phyloP scores from a whole-genome alignment of 192 early-diverging fungal genomes.

The Gonapodya sp. region DNA sequence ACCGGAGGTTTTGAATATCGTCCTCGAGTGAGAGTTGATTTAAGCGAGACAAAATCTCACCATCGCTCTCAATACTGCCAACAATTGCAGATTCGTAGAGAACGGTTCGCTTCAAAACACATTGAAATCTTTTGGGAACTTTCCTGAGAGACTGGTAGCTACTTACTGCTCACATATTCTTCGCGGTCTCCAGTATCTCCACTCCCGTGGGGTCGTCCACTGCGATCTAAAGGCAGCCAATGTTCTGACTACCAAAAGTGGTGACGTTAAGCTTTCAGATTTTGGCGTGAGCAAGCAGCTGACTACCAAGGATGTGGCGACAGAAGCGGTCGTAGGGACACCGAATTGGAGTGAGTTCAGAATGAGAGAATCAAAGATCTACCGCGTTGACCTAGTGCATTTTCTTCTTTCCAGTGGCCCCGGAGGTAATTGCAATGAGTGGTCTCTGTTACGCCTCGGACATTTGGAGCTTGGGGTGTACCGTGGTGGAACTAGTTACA shows the following conservation, averaged over 20 bases:
- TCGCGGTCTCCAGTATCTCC: conserved; percentile 81
- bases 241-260: conserved; percentile 91
- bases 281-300: conserved; percentile 93
- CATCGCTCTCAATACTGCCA: conserved; percentile 11
- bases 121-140: conserved; percentile 76
- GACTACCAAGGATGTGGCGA: conserved; percentile 53
- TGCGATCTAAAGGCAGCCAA: conserved; percentile 95
- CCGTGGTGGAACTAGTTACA: conserved; percentile 82
- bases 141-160: conserved; percentile 81
- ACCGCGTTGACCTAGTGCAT: not conserved
- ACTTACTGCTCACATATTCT: conserved; percentile 82
- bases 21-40: conserved; percentile 51
- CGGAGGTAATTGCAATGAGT: conserved; percentile 82
- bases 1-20: conserved; percentile 63
- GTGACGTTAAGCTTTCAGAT: conserved; percentile 89
- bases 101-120: conserved; percentile 85
- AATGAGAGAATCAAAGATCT: no score
- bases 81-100: conserved; percentile 58
- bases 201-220: conserved; percentile 77
- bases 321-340: conserved; percentile 64
- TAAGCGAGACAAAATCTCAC: no score
- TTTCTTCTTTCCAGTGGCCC: conserved; percentile 44
- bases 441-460: conserved; percentile 84
- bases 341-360: conserved; percentile 55
- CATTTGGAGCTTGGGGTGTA: conserved; percentile 95